Evolutionary conservation across 2,329 filamentous ascomycete genomes (phyloP), one percentile per base, ranked within the genome.

Genomic region (Diaporthe velutina): DNA sequence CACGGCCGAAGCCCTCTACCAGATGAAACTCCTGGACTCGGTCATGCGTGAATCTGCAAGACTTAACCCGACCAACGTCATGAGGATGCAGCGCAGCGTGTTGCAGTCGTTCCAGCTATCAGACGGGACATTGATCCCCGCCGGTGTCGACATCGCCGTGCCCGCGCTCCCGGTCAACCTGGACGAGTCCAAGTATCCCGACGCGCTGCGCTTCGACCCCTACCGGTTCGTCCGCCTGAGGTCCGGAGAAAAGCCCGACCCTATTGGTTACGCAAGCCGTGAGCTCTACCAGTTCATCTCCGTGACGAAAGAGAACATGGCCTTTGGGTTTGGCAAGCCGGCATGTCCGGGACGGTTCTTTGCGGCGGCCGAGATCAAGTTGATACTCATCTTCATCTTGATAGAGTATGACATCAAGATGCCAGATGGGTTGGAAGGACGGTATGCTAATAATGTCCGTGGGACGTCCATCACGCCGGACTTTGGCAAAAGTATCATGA

Each of bases 81-180:
- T 84, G 1, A 85, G 87, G 2, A 90, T 90, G 79, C 80, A 81
- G 40, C 87, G 88, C 74, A 87, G 86, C 76, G 87, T 89, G 12
- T 80, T 88, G 42, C 84, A 86, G 76, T 83, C 86, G 4, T 85
- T 90, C 77, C 85, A 85, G 2, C 85, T 90, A 1, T 89, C 88
- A 67, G 88, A 89, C 78, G 89, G 89, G 22, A 86, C 89, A 60
- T 83, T 84, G 35, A 83, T 88, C 12, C 86, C 86, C 0, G 80
- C 83, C 0, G 86, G 86, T 33, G 83, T 84, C 8, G 81, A 82
- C n/a, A 81, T 88, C 38, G 83, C 88, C 73, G 79, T 86, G 1
- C 83, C 86, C 0, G 76, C 82, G n/a, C 79, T 82, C 19, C 84
- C 83, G 30, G 78, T 86, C 74, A 81, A 80, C 61, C 77, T 77